Evolutionary conservation across 2,329 filamentous ascomycete genomes (phyloP).

Genomic region (Alternaria hordeiaustralica): DNA sequence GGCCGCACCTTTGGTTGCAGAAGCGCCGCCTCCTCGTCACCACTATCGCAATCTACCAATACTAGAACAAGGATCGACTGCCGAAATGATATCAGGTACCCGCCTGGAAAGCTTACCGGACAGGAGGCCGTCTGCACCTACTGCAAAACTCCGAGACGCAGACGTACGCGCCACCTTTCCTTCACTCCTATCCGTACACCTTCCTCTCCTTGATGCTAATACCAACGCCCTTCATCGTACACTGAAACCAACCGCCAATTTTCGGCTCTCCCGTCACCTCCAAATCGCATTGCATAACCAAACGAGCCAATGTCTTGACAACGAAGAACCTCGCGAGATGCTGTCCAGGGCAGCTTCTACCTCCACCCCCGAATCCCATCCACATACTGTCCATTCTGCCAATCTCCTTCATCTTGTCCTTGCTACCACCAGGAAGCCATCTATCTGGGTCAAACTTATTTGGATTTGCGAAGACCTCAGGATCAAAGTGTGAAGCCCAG

Average conservation of each 20-base stretch:
- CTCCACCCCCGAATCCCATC: neutral
- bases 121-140: no score
- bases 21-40: no score
- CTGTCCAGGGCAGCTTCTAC: neutral
- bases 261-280: neutral
- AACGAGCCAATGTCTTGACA: neutral
- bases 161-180: no score
- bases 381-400: neutral
- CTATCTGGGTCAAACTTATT: neutral
- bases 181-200: accelerated
- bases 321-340: neutral
- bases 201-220: neutral
- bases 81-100: no score
- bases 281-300: neutral
- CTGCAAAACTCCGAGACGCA: no score
- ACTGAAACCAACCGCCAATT: neutral
- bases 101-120: no score
- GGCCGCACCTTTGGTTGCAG: no score
- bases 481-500: neutral
- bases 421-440: neutral
- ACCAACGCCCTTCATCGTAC: neutral
- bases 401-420: neutral
- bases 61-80: no score
- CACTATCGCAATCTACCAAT: no score
- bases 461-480: neutral